Evolutionary conservation across 1,284 basidiomycete genomes (phyloP).

Genomic region (Gomphus bonarii): DNA sequence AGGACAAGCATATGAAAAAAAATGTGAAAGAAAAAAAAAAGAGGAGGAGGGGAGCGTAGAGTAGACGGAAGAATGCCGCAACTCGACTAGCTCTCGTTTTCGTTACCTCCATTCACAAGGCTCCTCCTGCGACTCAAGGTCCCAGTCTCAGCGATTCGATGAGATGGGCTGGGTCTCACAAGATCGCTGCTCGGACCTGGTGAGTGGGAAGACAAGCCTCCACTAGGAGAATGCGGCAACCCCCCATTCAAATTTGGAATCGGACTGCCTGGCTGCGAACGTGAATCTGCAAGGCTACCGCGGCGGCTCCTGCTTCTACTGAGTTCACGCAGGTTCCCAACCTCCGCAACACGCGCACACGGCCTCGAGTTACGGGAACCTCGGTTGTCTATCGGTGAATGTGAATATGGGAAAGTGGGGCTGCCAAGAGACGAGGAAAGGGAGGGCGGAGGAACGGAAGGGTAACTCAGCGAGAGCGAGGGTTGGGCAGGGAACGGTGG

Average conservation of each 20-base stretch:
- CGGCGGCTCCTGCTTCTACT: constrained; percentile 35
- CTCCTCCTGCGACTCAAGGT: background rate
- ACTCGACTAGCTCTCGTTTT: background rate
- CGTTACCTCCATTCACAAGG: background rate
- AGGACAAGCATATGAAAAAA: background rate
- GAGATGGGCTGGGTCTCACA: background rate
- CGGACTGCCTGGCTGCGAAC: constrained; percentile 2
- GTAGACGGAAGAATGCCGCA: background rate
- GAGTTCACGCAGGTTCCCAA: constrained; percentile 27
- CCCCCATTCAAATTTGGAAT: background rate
- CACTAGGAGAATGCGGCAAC: background rate
- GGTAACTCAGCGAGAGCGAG: constrained; percentile 38
- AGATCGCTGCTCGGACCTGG: background rate
- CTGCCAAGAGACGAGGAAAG: constrained; percentile 58
- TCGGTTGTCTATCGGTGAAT: constrained; percentile 34
- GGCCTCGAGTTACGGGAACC: constrained; percentile 39
- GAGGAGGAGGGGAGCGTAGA: too few relatives aligned
- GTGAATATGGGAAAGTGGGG: constrained; percentile 37
- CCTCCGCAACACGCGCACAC: constrained; percentile 32
- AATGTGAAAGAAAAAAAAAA: background rate
- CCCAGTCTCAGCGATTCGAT: constrained; percentile 9
- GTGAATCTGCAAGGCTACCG: constrained; percentile 25
- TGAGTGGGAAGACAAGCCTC: background rate
- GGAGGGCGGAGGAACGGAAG: constrained; percentile 56
- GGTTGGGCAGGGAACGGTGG: constrained; percentile 19